Evolutionary conservation across 176 grass and related monocot species (phyloP), one percentile per base, ranked within the genome.

Genomic region (Ananas comosus): DNA sequence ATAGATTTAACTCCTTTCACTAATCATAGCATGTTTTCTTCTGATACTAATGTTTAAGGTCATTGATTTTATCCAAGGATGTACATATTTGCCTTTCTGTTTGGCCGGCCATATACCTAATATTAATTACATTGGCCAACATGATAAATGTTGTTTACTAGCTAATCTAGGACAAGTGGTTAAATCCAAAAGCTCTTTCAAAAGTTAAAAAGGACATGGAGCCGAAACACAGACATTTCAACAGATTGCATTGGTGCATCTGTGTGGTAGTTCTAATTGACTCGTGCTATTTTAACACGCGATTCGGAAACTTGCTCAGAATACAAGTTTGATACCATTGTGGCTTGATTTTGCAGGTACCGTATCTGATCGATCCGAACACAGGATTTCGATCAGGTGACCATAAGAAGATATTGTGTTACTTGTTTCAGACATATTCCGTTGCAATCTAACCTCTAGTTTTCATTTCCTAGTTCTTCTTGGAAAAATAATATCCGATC

Each of bases 341-440:
- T 61, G 19, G 56, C 14, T 73, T 49, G 23, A 49, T 79, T 12
- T 75, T 88, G 64, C 80, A 91, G 94, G 85, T 99, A 12, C 89
- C 94, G 42, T 88, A 90, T 67, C 74, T 93, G 53, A 68, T 90
- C 13, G 94, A 99, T 66, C 80, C 72, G 8, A 93, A 93, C 66
- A 93, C 86, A 0, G 80, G 84, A 53, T 85, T 99, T 50, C 74
- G 82, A 64, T 85, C 90, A 13, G 82, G 77, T 16, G 82, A 99
- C 61, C 76, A 91, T 27, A 99, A 80, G 77, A 70, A 84, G 64
- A 90, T 93, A 69, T 69, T 91, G 27, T 33, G 74, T 18, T 82
- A 99, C 80, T 86, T 99, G 59, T 99, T 93, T 65, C 19, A 78
- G 53, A 81, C 83, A 50, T 99, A 93, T 69, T 82, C 80, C 14